Evolutionary conservation across 2,329 filamentous ascomycete species (phyloP).

Genomic region (Pseudopithomyces maydicus): DNA sequence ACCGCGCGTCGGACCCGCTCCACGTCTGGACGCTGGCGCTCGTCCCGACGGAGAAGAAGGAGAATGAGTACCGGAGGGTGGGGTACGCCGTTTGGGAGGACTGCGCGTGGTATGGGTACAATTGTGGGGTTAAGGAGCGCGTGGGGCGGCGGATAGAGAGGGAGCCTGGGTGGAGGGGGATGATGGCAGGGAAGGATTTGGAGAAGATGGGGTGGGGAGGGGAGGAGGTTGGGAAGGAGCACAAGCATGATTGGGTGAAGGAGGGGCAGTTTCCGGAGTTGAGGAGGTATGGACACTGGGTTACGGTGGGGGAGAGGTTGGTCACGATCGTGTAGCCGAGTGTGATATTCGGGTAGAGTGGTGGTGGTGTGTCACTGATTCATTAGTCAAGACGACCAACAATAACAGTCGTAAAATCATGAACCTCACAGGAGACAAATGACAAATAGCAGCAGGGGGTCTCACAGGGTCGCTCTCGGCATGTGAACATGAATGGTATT

Average conservation of each 20-base stretch:
- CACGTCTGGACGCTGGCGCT: constrained; percentile 17
- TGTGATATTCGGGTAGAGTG: not conserved
- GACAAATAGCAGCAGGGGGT: too few species aligned
- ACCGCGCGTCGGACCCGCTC: constrained; percentile 10
- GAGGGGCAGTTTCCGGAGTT: constrained; percentile 9
- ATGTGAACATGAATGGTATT: too few species aligned
- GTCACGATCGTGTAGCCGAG: constrained; percentile 15
- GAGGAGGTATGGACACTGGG: constrained; percentile 11
- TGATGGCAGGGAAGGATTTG: constrained; percentile 2
- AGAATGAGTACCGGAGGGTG: constrained; percentile 21
- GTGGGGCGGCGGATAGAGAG: constrained; percentile 11
- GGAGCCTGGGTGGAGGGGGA: constrained; percentile 9
- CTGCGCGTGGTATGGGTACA: constrained; percentile 28
- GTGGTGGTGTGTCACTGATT: too few species aligned
- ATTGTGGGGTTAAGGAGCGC: constrained; percentile 15
- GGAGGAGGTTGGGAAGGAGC: constrained; percentile 11
- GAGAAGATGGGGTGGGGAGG: constrained; percentile 14
- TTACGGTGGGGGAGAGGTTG: constrained; percentile 12
- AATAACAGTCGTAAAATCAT: too few species aligned
- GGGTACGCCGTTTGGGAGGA: constrained; percentile 25
- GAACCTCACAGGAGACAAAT: too few species aligned
- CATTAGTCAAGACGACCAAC: too few species aligned
- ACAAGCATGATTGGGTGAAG: constrained; percentile 14
- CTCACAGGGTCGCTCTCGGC: too few species aligned
- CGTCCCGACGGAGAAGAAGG: constrained; percentile 8